Evolutionary conservation across 2,329 filamentous ascomycete genomes (phyloP).

Genomic region (Monosporascus ibericus): DNA sequence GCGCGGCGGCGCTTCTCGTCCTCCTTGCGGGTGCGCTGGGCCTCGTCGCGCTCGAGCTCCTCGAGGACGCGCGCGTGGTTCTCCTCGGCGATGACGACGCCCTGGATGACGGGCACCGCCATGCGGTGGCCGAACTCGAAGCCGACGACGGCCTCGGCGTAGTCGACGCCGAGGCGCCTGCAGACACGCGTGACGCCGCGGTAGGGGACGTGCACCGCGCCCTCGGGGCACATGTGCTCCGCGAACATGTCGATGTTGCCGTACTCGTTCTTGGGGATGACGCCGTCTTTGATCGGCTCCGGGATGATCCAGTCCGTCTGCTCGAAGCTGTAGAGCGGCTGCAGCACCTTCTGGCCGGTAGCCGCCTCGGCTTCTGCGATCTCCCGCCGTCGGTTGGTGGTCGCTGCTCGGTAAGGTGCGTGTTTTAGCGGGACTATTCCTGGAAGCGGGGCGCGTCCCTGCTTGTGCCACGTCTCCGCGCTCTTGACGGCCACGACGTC

Average conservation of each 20-base stretch:
- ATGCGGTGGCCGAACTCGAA: constrained; percentile 96
- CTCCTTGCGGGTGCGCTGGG: constrained; percentile 69
- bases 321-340: constrained; percentile 74
- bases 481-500: constrained; percentile 85
- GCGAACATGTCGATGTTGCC: constrained; percentile 97
- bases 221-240: constrained; percentile 78
- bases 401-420: constrained; percentile 88
- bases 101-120: constrained; percentile 86
- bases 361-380: constrained; percentile 78
- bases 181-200: constrained; percentile 74
- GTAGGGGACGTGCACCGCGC: constrained; percentile 78
- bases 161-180: constrained; percentile 78
- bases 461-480: constrained; percentile 95
- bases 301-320: constrained; percentile 98
- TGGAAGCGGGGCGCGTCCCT: constrained; percentile 68
- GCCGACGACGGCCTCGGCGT: constrained; percentile 87
- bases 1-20: constrained; percentile 74
- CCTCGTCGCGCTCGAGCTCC: constrained; percentile 72
- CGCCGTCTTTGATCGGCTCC: constrained; percentile 72
- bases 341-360: constrained; percentile 75
- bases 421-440: constrained; percentile 75
- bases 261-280: constrained; percentile 90
- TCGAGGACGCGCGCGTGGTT: constrained; percentile 68
- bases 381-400: constrained; percentile 77
- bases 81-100: constrained; percentile 81